phyloP scores from a whole-genome alignment of 169 alveolate genomes.

The Eimeria praecox region DNA sequence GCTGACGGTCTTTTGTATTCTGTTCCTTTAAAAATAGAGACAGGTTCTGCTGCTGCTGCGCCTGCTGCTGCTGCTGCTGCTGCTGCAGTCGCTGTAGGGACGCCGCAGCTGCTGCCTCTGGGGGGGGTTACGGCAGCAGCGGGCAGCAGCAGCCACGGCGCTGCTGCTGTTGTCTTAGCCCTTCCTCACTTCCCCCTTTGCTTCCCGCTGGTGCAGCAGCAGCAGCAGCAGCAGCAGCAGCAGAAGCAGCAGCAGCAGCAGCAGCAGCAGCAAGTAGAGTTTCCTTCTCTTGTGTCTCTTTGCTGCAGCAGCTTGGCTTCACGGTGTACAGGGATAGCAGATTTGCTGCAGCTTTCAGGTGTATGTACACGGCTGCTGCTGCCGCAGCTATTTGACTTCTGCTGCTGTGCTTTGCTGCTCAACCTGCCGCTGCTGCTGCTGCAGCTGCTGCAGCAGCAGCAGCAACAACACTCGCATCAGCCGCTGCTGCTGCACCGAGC shows the following conservation, averaged over 20 bases:
- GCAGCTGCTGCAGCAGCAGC: constrained; percentile 53
- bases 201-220: background rate
- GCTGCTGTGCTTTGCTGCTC: constrained; percentile 25
- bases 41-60: background rate
- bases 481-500: constrained; percentile 23
- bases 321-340: background rate
- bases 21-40: background rate
- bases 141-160: constrained; percentile 32
- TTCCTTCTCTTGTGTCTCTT: background rate
- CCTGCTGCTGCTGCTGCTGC: constrained; percentile 13
- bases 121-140: background rate
- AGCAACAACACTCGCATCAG: background rate
- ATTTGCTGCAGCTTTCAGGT: constrained; percentile 15
- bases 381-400: constrained; percentile 4
- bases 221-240: constrained; percentile 6
- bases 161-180: background rate
- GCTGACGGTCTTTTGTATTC: background rate
- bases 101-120: constrained; percentile 43
- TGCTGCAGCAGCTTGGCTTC: constrained; percentile 4
- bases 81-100: constrained; percentile 16
- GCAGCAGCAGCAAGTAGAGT: background rate
- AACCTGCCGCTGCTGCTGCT: constrained; percentile 36
- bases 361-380: background rate
- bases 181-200: background rate
- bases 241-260: background rate